Conservation (phyloP, 306 rosid species). For the Cucumis sativus region DNA sequence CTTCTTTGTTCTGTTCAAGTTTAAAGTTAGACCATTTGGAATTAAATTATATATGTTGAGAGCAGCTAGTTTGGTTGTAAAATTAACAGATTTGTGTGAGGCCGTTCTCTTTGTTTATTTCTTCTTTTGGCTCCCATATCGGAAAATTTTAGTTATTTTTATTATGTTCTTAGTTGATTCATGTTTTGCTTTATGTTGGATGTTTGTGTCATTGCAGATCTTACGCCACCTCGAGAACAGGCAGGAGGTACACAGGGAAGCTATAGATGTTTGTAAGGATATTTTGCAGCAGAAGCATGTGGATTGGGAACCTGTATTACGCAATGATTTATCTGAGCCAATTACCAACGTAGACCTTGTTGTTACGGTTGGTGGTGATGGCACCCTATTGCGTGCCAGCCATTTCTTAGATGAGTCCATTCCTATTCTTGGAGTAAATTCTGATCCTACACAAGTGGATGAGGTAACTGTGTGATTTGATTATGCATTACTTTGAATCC, state of each 20-base stretch:
- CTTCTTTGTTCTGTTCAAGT: background rate
- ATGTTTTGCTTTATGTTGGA: background rate
- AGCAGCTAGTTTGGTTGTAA: background rate
- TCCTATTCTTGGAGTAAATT: conserved; percentile 90
- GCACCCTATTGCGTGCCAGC: conserved; percentile 79
- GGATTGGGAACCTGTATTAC: conserved; percentile 54
- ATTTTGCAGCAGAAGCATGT: conserved; percentile 51
- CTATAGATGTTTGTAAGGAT: conserved; percentile 57
- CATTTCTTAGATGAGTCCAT: conserved; percentile 63
- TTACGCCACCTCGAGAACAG: conserved; percentile 50
- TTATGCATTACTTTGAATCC: background rate
- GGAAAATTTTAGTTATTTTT: background rate
- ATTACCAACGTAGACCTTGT: conserved; percentile 69
- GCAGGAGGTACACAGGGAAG: conserved; percentile 51
- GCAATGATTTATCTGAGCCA: conserved; percentile 36
- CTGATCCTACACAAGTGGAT: conserved; percentile 66
- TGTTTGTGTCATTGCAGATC: conserved; percentile 27
- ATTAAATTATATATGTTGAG: background rate
- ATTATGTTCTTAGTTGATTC: background rate
- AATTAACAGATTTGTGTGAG: background rate
- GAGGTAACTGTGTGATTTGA: conserved; percentile 39
- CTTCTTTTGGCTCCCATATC: background rate
- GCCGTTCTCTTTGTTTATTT: background rate
- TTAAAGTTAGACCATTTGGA: background rate
- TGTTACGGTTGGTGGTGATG: conserved; percentile 86